These are phyloP conservation scores for Lepiota venenata DNA, from an alignment of 768 basidiomycete genomes.

Conservation along the genomic window DNA sequence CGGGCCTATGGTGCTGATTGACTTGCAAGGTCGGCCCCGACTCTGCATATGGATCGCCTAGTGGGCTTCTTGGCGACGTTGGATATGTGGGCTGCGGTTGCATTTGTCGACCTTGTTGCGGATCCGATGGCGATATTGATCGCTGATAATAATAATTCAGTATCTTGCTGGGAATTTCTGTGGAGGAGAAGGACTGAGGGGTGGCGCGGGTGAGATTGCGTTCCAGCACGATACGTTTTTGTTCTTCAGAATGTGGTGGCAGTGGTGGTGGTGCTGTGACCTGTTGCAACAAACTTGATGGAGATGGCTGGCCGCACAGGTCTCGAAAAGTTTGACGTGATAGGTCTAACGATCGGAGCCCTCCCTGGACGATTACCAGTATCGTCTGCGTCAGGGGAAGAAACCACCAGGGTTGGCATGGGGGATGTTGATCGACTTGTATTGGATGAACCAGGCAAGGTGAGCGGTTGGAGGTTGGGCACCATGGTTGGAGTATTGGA, in stretches of 20 bases:
- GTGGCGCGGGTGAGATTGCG: slow-evolving; percentile 47
- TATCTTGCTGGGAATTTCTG: not conserved
- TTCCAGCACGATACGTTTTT: slow-evolving; percentile 50
- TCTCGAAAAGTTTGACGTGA: slow-evolving; percentile 60
- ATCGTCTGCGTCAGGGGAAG: slow-evolving; percentile 30
- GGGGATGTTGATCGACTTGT: not conserved
- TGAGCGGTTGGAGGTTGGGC: not conserved
- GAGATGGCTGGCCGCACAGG: slow-evolving; percentile 32
- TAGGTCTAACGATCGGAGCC: slow-evolving; percentile 41
- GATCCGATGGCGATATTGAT: slow-evolving; percentile 12
- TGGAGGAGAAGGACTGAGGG: slow-evolving; percentile 22
- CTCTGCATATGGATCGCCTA: slow-evolving; percentile 1
- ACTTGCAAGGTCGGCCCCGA: not conserved
- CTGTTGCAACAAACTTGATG: not conserved
- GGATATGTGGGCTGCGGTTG: not conserved
- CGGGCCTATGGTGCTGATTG: not conserved
- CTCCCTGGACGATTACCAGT: slow-evolving; percentile 22
- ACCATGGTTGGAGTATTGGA: no score
- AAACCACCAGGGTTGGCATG: slow-evolving; percentile 34
- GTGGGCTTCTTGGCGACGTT: not conserved
- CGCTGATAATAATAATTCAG: not conserved
- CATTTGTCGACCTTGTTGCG: not conserved
- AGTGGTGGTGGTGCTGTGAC: slow-evolving; percentile 24
- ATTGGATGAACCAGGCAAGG: not conserved
- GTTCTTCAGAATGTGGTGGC: slow-evolving; percentile 35